Evolutionary conservation across 2,329 filamentous ascomycete species (phyloP), one percentile per base, ranked within the genome.

Genomic region (Fulvia fulva): DNA sequence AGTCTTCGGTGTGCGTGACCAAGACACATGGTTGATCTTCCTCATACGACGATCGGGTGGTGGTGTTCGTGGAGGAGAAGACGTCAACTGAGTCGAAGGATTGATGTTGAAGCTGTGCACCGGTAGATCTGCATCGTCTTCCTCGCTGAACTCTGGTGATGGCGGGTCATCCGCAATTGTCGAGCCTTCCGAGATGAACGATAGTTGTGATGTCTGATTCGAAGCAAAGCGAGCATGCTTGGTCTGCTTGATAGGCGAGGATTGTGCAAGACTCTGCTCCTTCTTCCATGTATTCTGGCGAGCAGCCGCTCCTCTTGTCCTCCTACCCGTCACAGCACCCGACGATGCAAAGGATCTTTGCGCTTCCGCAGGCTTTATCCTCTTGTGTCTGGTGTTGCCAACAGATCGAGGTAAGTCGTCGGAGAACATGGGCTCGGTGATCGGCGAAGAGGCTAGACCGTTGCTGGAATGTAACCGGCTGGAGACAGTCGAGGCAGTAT

Each of bases 61-160:
- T n/a, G 90, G 90, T 51, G 91, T 95, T 59, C 87, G 85, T 37
- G 91, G 91, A 37, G 91, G 91, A 12, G 92, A 96, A n/a, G 90
- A 90, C 49, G 81, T 67, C 81, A 66, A 66, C 34, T 59, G 67
- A 57, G 65, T 69, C 59, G 81, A 83, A 50, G 79, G 71, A 67
- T 74, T 75, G 53, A 80, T 70, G 62, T 83, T 82, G 77, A 92
- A 92, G 2, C 89, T 91, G 70, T 89, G 87, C 43, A 86, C 77
- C 3, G 91, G 90, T 1, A 95, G 80, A 56, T 91, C 85, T 63
- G 90, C 85, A 62, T 96, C 91, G 51, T 96, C 92, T 56, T 96
- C 90, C 65, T 94, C 89, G 52, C 79, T 80, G 47, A 84, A 81
- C 28, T 82, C 81, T 83, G 75, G 83, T 75, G 70, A 85, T 77